phyloP scores from a whole-genome alignment of 2,329 filamentous ascomycete species.

The Hyphodiscus sp. region DNA sequence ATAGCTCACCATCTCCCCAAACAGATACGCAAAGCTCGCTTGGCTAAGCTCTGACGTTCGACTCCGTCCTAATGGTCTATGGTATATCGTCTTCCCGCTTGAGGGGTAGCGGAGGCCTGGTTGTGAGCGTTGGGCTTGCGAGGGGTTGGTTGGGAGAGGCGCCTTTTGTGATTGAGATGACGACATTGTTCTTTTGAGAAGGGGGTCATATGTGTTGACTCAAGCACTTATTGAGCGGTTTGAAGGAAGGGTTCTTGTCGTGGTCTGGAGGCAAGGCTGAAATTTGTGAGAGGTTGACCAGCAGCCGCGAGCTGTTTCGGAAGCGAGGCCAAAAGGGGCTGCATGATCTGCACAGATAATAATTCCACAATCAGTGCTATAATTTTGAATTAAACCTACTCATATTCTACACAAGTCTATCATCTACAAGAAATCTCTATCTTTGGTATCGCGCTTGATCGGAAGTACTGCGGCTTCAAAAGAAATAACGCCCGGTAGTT shows the following conservation, averaged over 20 bases:
- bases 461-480: not conserved
- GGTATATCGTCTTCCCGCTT: conserved; percentile 96
- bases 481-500: not conserved
- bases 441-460: not conserved
- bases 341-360: not conserved
- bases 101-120: conserved; percentile 78
- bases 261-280: not conserved
- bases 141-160: conserved; percentile 17
- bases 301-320: not conserved
- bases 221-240: not conserved
- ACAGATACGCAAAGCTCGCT: conserved; percentile 91
- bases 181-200: conserved; percentile 22
- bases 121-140: conserved; percentile 28
- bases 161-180: conserved; percentile 28
- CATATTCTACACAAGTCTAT: not conserved
- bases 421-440: not conserved
- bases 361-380: not conserved
- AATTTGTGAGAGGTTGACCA: not conserved
- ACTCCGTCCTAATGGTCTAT: conserved; percentile 85
- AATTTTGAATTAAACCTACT: not conserved
- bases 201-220: not conserved
- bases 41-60: conserved; percentile 86
- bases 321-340: not conserved
- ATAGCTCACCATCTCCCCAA: conserved; percentile 94
- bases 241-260: not conserved